phyloP scores from a whole-genome alignment of 2,329 filamentous ascomycete genomes.

The Macrophomina tecta region DNA sequence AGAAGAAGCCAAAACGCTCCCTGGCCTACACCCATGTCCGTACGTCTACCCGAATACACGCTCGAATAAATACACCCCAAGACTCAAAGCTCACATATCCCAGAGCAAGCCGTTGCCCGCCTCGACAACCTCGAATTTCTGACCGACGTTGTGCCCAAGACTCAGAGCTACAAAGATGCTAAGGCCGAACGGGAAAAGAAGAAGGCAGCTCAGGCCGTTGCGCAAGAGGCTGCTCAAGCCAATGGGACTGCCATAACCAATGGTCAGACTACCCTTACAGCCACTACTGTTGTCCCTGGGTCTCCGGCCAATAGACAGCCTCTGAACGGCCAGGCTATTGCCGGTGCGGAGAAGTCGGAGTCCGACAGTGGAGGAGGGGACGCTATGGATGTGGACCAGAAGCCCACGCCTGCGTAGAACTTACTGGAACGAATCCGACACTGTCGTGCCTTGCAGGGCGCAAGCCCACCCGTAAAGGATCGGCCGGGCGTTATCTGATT shows the following conservation, averaged over 20 bases:
- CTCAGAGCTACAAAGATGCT: slow-evolving; percentile 78
- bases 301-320: not conserved
- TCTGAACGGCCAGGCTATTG: slow-evolving; percentile 5
- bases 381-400: slow-evolving; percentile 25
- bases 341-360: slow-evolving; percentile 5
- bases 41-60: slow-evolving; percentile 47
- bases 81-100: slow-evolving; percentile 6
- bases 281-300: not conserved
- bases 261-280: slow-evolving; percentile 16
- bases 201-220: slow-evolving; percentile 23
- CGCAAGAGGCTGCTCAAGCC: slow-evolving; percentile 5
- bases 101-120: slow-evolving; percentile 83
- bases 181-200: slow-evolving; percentile 65
- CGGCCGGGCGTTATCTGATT: not conserved
- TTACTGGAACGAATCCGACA: not conserved
- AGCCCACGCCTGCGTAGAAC: not conserved
- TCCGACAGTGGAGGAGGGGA: slow-evolving; percentile 9
- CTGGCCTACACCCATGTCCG: slow-evolving; percentile 95
- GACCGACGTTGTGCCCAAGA: slow-evolving; percentile 86
- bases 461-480: too few relatives aligned
- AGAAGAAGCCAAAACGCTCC: slow-evolving; percentile 89
- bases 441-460: not conserved
- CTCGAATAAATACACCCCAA: slow-evolving; percentile 13
- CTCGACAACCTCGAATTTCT: slow-evolving; percentile 96
- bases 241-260: slow-evolving; percentile 5